Evolutionary conservation across 306 rosid species (phyloP).

Genomic region (Abrus pulchellus): DNA sequence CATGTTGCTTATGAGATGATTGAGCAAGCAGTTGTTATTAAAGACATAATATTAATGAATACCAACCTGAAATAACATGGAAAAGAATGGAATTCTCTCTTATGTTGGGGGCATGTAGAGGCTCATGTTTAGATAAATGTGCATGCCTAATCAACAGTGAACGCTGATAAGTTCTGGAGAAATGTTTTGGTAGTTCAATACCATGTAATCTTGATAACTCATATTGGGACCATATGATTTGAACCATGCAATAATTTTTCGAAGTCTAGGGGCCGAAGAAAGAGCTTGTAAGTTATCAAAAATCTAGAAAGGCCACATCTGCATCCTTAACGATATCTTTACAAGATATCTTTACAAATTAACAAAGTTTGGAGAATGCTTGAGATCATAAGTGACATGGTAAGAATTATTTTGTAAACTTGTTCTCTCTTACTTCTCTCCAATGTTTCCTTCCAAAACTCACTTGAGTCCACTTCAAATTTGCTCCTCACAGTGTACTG

Average conservation of each 20-base stretch:
- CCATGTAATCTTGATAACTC: too few species aligned
- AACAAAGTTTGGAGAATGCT: slow-evolving; percentile 98
- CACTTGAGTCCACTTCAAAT: neutral
- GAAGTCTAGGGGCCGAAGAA: slow-evolving; percentile 66
- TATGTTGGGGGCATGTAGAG: slow-evolving; percentile 94
- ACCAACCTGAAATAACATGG: slow-evolving; percentile 97
- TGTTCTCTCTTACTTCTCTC: slow-evolving; percentile 7
- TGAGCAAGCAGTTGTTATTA: slow-evolving; percentile 86
- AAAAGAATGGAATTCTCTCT: slow-evolving; percentile 88
- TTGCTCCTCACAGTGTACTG: slow-evolving; percentile 28
- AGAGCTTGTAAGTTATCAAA: slow-evolving; percentile 84
- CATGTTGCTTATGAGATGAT: slow-evolving; percentile 96
- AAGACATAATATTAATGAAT: slow-evolving; percentile 68
- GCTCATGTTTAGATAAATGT: slow-evolving; percentile 76
- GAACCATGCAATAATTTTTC: too few species aligned
- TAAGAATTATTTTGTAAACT: slow-evolving; percentile 55
- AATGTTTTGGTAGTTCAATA: too few species aligned
- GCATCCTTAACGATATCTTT: slow-evolving; percentile 80
- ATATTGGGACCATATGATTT: too few species aligned
- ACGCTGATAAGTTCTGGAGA: slow-evolving; percentile 66
- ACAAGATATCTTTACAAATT: slow-evolving; percentile 85
- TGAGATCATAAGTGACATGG: slow-evolving; percentile 96
- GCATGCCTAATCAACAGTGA: slow-evolving; percentile 33
- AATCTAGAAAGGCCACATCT: slow-evolving; percentile 84
- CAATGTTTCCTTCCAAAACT: slow-evolving; percentile 36